Evolutionary conservation across 75 land plant species (phyloP).

Genomic region (Chamaecyparis obtusa): DNA sequence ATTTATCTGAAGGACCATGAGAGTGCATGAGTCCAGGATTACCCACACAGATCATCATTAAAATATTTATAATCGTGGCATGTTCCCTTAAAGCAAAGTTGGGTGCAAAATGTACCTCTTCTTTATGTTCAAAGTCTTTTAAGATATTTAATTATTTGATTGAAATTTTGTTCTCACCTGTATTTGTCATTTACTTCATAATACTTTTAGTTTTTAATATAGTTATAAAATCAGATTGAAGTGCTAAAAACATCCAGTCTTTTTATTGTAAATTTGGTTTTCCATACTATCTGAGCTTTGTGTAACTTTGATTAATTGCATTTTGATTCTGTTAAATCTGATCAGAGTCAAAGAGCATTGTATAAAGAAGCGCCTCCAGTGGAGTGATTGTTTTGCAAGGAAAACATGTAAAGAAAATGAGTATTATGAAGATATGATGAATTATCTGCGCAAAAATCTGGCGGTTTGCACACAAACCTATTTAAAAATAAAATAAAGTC

Average conservation of each 20-base stretch:
- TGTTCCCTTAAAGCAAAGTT: not conserved
- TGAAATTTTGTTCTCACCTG: not conserved
- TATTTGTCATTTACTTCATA: not conserved
- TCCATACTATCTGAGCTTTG: not conserved
- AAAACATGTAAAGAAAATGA: slow-evolving; percentile 87
- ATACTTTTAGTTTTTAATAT: not conserved
- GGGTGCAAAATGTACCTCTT: not conserved
- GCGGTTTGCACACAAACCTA: slow-evolving; percentile 56
- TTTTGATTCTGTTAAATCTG: not conserved
- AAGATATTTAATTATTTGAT: not conserved
- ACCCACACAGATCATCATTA: no score
- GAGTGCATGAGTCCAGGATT: not conserved
- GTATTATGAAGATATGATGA: slow-evolving; percentile 98
- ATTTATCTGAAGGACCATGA: no score
- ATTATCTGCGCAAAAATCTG: slow-evolving; percentile 85
- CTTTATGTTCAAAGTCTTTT: not conserved
- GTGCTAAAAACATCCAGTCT: not conserved
- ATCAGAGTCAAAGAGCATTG: slow-evolving; percentile 89
- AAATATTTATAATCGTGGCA: not conserved
- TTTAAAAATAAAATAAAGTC: not conserved
- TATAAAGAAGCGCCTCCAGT: slow-evolving; percentile 82
- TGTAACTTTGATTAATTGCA: not conserved
- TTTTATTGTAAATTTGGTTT: not conserved
- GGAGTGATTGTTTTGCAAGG: slow-evolving; percentile 92
- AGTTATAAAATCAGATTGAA: not conserved